phyloP scores from a whole-genome alignment of 2,329 filamentous ascomycete genomes.

The Aspergillus pseudonomiae region DNA sequence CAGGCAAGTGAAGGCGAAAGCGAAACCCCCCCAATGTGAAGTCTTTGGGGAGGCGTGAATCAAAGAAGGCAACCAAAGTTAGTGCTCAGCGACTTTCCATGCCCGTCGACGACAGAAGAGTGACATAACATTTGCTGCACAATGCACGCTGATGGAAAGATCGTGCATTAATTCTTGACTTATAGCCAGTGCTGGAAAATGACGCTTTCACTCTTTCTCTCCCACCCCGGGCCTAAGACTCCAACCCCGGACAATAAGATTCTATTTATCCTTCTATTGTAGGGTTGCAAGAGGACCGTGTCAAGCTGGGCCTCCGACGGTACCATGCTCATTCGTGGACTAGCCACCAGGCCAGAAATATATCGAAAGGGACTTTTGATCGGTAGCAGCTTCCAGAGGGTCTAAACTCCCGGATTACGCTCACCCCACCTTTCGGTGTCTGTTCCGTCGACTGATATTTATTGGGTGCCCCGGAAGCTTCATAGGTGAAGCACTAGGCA shows the following conservation, averaged over 20 bases:
- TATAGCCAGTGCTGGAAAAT: not conserved
- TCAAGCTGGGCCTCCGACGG: not conserved
- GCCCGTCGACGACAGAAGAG: not conserved
- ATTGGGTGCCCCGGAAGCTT: slow-evolving; percentile 23
- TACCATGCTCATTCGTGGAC: slow-evolving; percentile 7
- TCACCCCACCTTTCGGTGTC: slow-evolving; percentile 19
- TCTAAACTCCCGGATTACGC: slow-evolving; percentile 1
- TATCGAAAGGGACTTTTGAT: slow-evolving; percentile 4
- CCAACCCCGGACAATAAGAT: slow-evolving; percentile 3
- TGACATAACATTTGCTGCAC: slow-evolving; percentile 4
- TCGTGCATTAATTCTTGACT: not conserved
- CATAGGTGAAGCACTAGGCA: slow-evolving; percentile 9
- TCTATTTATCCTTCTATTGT: slow-evolving; percentile 6
- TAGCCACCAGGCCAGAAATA: not conserved
- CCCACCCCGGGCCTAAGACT: not conserved
- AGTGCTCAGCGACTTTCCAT: not conserved
- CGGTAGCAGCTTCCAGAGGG: not conserved
- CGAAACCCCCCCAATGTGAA: slow-evolving; percentile 2
- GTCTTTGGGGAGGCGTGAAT: not conserved
- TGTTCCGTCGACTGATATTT: slow-evolving; percentile 6
- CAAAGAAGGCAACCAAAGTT: slow-evolving; percentile 18
- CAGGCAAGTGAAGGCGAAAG: slow-evolving; percentile 2
- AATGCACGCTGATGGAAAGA: not conserved
- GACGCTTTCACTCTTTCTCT: not conserved
- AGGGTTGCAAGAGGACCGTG: slow-evolving; percentile 14